These are phyloP conservation scores for Jaminaea rosea DNA, from an alignment of 1,284 basidiomycete species.

Conservation along the genomic window DNA sequence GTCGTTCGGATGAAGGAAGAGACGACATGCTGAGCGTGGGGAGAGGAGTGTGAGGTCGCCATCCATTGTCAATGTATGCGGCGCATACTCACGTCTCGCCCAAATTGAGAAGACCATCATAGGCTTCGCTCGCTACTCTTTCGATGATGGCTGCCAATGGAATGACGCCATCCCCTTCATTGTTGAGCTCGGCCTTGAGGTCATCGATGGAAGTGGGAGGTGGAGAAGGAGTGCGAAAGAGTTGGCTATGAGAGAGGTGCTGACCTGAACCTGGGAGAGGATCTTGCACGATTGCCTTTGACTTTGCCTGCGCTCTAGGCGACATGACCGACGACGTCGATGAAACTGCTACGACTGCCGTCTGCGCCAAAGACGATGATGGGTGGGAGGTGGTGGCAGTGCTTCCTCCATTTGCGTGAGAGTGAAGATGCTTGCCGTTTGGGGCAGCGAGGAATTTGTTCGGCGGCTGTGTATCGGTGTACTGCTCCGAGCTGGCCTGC, in stretches of 20 bases:
- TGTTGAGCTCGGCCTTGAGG: background rate
- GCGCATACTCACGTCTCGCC: background rate
- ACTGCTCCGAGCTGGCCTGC: too few relatives aligned
- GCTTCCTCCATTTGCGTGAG: too few relatives aligned
- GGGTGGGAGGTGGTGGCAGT: too few relatives aligned
- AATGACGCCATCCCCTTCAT: background rate
- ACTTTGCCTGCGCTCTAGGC: too few relatives aligned
- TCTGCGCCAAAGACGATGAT: too few relatives aligned
- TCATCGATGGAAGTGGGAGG: background rate
- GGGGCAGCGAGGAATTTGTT: too few relatives aligned
- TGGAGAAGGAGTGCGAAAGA: background rate
- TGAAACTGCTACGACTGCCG: too few relatives aligned
- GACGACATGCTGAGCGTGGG: slow-evolving; percentile 66
- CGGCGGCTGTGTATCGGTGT: too few relatives aligned
- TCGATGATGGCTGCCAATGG: background rate
- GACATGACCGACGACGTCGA: too few relatives aligned
- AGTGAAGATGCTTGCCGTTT: too few relatives aligned
- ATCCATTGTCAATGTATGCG: background rate
- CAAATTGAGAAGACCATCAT: background rate
- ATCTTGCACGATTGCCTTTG: too few relatives aligned
- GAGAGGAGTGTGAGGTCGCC: background rate
- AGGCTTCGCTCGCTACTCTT: background rate
- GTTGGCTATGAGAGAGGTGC: background rate
- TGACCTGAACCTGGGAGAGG: too few relatives aligned
- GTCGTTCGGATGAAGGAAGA: slow-evolving; percentile 69